Conservation (phyloP, 805 yeast species). For the Metschnikowia sp. region DNA sequence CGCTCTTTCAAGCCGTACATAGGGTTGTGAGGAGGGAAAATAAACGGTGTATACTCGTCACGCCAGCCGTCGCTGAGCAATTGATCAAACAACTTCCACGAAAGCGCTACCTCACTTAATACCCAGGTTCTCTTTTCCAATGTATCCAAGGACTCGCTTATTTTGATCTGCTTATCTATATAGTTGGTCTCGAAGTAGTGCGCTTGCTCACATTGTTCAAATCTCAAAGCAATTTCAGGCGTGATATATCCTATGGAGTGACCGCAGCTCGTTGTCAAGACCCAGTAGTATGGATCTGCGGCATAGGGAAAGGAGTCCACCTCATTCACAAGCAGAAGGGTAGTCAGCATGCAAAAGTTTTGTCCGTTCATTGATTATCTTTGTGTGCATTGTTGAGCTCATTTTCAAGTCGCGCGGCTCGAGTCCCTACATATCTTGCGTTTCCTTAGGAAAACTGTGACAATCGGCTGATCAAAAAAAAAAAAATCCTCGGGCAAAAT, state of each 20-base stretch:
- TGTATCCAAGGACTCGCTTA: slow-evolving; percentile 19
- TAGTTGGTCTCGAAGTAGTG: neutral
- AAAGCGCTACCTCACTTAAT: slow-evolving; percentile 41
- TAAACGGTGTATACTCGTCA: slow-evolving; percentile 75
- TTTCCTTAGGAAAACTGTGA: no score
- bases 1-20: slow-evolving; percentile 75
- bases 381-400: no score
- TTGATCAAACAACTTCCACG: slow-evolving; percentile 33
- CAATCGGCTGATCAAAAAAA: no score
- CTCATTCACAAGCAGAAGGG: slow-evolving; percentile 18
- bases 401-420: no score
- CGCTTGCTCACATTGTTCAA: slow-evolving; percentile 9
- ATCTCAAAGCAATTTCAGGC: slow-evolving; percentile 21
- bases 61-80: slow-evolving; percentile 70
- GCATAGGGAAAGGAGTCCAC: slow-evolving; percentile 34
- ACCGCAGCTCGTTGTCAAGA: slow-evolving; percentile 30
- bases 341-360: neutral
- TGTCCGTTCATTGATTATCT: no score
- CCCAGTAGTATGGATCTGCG: slow-evolving; percentile 17
- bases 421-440: no score
- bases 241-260: slow-evolving; percentile 28
- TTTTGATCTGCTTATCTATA: neutral
- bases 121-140: slow-evolving; percentile 39
- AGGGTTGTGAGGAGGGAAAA: slow-evolving; percentile 51
- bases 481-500: no score